Evolutionary conservation across 2,329 filamentous ascomycete genomes (phyloP), one percentile per base, ranked within the genome.

Genomic region (Sphaerostilbella broomeana): DNA sequence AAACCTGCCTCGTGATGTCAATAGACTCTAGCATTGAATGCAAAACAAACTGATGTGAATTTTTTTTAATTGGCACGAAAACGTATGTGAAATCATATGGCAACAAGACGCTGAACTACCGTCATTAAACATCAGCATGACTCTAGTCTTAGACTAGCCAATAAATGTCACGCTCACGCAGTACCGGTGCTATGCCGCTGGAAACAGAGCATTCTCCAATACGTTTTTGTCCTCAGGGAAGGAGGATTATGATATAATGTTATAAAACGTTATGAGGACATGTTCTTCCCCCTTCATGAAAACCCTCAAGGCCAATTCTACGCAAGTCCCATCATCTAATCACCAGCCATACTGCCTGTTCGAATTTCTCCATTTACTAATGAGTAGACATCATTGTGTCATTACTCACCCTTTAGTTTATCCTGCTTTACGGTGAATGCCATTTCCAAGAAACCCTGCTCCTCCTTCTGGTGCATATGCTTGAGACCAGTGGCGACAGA

Each of bases 401-500:
- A 15, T 26, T 73, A 79, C 64, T 79, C 75, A 55, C 79, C 79
- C 70, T 81, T 82, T 39, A 82, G 69, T 68, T 82, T 82, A 53
- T 81, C 78, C 63, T 82, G 77, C 53, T 68, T 77, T 27, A 82
- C 77, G 10, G 64, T 68, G 53, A 81, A 81, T 39, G 79, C 79
- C 64, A 66, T 71, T 58, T 81, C 67, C 50, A 90, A 67, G 52
- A 98, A 65, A 33, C 92, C 86, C 61, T 85, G 75, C 75, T 97
- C 92, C 72, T 98, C 92, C 76, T 90, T 94, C 66, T 80, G 69
- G 67, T 98, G 92, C 40, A 75, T 79, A 30, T 74, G 69, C 80
- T 98, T 98, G 59, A 92, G 69, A 64, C 92, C 92, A 39, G 90
- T 95, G 25, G 92, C 92, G 18, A 97, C 90, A 48, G 84, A 90